Percentiles rank a stretch among this genome's conserved stretches.
These are phyloP conservation scores for Hansenula sp. DNA, from an alignment of 1,139 yeast genomes.

Conservation along the genomic window DNA sequence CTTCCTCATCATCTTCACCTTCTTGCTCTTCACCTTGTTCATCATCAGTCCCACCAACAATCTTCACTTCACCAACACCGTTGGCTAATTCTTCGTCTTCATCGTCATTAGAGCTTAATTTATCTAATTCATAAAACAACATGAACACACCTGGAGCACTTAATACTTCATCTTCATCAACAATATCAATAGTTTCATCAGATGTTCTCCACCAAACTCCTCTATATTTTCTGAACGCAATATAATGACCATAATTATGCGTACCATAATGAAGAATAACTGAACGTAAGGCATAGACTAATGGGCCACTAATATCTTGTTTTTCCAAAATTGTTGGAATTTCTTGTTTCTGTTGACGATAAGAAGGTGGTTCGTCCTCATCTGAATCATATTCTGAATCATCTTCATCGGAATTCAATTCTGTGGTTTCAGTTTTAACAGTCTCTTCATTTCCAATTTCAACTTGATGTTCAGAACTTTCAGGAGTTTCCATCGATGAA, in stretches of 20 bases:
- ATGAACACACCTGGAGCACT: slow-evolving; percentile 85
- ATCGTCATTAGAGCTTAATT: slow-evolving; percentile 28
- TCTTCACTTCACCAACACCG: slow-evolving; percentile 23
- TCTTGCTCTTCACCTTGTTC: slow-evolving; percentile 15
- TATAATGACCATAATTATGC: slow-evolving; percentile 93
- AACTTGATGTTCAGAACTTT: slow-evolving; percentile 9
- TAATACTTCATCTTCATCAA: slow-evolving; percentile 75
- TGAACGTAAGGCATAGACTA: slow-evolving; percentile 70
- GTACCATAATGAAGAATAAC: slow-evolving; percentile 92
- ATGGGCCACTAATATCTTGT: slow-evolving; percentile 31
- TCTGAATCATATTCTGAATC: slow-evolving; percentile 8
- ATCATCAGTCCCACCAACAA: slow-evolving; percentile 23
- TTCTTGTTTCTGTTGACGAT: slow-evolving; percentile 1
- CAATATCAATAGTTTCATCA: slow-evolving; percentile 82
- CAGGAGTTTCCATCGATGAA: not conserved
- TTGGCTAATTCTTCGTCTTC: slow-evolving; percentile 8
- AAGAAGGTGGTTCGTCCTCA: slow-evolving; percentile 13
- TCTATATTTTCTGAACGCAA: slow-evolving; percentile 74
- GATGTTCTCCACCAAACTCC: slow-evolving; percentile 95
- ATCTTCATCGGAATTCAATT: slow-evolving; percentile 11
- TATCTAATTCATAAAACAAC: slow-evolving; percentile 77
- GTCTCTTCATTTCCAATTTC: slow-evolving; percentile 12
- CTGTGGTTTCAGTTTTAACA: slow-evolving; percentile 3
- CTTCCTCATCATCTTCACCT: not conserved
- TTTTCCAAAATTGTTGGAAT: slow-evolving; percentile 14